Conservation (phyloP, 106 monocot genomes). For the Gastrodia elata region DNA sequence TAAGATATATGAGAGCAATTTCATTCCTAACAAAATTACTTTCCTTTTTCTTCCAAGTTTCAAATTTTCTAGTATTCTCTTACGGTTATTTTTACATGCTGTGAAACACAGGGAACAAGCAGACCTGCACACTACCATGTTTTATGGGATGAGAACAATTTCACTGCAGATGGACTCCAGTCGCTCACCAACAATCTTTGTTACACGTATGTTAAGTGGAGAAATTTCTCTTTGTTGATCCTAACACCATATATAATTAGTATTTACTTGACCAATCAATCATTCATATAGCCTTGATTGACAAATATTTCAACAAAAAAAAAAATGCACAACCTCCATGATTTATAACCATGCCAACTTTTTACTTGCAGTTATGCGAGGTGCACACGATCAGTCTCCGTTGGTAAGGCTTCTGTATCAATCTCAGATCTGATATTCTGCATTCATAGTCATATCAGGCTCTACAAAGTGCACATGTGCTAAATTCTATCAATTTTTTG, state of each 20-base stretch:
- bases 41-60: not conserved
- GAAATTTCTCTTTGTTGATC: not conserved
- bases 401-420: slow-evolving; percentile 29
- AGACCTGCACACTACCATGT: slow-evolving; percentile 94
- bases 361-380: slow-evolving; percentile 55
- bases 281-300: not conserved
- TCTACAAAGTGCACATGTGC: not conserved
- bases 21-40: too few relatives aligned
- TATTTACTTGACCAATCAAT: not conserved
- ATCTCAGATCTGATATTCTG: not conserved
- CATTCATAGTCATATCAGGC: not conserved
- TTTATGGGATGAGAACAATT: slow-evolving; percentile 88
- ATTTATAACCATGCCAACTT: not conserved
- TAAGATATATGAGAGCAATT: too few relatives aligned
- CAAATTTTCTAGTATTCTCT: not conserved
- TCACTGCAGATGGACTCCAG: slow-evolving; percentile 63
- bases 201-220: slow-evolving; percentile 53
- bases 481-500: not conserved
- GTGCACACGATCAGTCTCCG: slow-evolving; percentile 78
- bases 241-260: not conserved
- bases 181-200: slow-evolving; percentile 84
- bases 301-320: not conserved
- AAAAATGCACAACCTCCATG: not conserved
- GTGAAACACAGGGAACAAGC: slow-evolving; percentile 61
- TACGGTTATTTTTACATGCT: not conserved